These are phyloP conservation scores for Vaccinium macrocarpon DNA, from an alignment of 148 eudicot species.

Conservation along the genomic window DNA sequence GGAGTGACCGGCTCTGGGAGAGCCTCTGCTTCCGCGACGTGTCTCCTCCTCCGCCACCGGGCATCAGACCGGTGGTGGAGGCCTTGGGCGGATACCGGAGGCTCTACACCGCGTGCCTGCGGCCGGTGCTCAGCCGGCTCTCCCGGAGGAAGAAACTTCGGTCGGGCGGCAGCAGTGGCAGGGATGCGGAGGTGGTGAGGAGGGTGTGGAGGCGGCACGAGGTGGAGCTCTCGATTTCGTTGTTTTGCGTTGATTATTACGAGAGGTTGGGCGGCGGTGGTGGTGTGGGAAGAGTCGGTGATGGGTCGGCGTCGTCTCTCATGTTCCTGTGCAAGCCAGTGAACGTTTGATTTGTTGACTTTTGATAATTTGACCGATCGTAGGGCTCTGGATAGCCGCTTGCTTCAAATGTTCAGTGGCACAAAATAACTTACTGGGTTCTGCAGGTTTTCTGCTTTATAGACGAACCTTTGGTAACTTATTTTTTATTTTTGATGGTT, in stretches of 20 bases:
- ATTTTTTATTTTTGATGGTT: not conserved
- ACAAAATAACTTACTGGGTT: not conserved
- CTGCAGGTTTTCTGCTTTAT: not conserved
- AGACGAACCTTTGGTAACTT: not conserved
- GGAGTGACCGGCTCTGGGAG: slow-evolving; percentile 76
- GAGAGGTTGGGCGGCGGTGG: slow-evolving; percentile 50
- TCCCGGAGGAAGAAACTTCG: slow-evolving; percentile 3
- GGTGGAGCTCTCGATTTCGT: slow-evolving; percentile 68
- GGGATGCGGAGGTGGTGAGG: slow-evolving; percentile 24
- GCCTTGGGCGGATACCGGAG: slow-evolving; percentile 80
- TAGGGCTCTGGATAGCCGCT: not conserved
- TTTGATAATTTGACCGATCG: not conserved
- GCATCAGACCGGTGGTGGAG: slow-evolving; percentile 43
- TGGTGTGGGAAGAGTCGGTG: slow-evolving; percentile 30
- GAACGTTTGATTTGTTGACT: slow-evolving; percentile 44
- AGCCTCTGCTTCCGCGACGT: slow-evolving; percentile 74
- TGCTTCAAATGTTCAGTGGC: not conserved
- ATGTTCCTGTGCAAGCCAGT: slow-evolving; percentile 78
- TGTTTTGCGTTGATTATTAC: slow-evolving; percentile 85
- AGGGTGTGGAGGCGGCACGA: slow-evolving; percentile 57
- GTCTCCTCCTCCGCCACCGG: slow-evolving; percentile 41
- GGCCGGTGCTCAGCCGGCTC: slow-evolving; percentile 44
- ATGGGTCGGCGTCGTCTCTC: slow-evolving; percentile 48
- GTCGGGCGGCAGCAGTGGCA: not conserved
- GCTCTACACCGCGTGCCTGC: slow-evolving; percentile 63